Percentiles rank a stretch among this genome's conserved stretches.
phyloP scores from a whole-genome alignment of 2,329 filamentous ascomycete genomes.

The Cercospora beticola region DNA sequence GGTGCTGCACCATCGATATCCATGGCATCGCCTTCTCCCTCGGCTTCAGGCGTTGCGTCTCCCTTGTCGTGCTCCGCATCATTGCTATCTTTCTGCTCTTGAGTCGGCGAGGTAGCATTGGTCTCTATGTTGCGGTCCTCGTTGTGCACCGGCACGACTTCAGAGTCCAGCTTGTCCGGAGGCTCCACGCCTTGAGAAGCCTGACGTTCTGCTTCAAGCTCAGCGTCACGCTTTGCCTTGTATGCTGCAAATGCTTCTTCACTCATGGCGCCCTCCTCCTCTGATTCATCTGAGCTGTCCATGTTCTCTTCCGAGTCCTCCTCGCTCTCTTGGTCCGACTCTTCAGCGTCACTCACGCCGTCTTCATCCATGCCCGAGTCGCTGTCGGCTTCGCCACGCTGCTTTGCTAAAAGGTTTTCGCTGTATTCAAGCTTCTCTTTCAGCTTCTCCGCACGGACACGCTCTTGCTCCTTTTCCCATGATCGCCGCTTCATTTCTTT shows the following conservation, averaged over 20 bases:
- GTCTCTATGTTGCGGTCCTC: not conserved
- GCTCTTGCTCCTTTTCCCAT: constrained; percentile 64
- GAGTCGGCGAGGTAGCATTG: not conserved
- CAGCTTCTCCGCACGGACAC: constrained; percentile 71
- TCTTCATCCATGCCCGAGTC: constrained; percentile 33
- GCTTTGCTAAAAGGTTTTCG: constrained; percentile 35
- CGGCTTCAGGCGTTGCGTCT: not conserved
- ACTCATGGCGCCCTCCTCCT: constrained; percentile 55
- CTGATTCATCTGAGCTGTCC: constrained; percentile 38
- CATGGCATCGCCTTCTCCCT: not conserved
- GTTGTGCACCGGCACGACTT: constrained; percentile 31
- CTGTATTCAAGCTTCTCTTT: constrained; percentile 50
- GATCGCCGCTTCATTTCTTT: constrained; percentile 55
- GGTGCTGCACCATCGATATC: constrained; percentile 6
- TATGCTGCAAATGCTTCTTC: constrained; percentile 46
- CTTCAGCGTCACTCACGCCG: constrained; percentile 26
- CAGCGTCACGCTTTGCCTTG: constrained; percentile 30
- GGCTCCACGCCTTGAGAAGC: constrained; percentile 31
- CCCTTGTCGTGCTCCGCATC: not conserved
- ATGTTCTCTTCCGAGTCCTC: constrained; percentile 34
- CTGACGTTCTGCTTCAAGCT: constrained; percentile 29
- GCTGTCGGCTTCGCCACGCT: constrained; percentile 35
- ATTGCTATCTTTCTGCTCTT: not conserved
- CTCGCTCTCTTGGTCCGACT: constrained; percentile 39
- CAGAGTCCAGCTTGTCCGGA: constrained; percentile 34